Evolutionary conservation across 805 yeast genomes (phyloP), one percentile per base, ranked within the genome.

Genomic region (Suhomyces kilbournensis): DNA sequence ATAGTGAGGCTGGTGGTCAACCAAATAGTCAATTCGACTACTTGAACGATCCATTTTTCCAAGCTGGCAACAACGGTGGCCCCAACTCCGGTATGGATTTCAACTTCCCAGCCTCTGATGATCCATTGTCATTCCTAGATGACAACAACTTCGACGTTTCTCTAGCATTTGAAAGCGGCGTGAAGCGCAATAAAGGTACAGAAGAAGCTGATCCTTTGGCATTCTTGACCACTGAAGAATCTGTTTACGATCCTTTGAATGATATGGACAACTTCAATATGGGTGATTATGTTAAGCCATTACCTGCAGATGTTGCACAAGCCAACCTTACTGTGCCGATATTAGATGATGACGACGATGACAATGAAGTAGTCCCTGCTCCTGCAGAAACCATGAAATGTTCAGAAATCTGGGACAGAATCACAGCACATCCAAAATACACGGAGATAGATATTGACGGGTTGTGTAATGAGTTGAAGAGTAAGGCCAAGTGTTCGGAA

Each of bases 391-490:
- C 80, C 12, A 66, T 83, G 57, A 83, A 83, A 63, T 94, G 99
- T 69, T 82, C 96, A 0, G 97, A 91, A 60, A 86, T 93, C 14
- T 94, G 99, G 99, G 98, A 93, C 69, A 81, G 98, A 64, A 87
- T 94, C 38, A 88, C 97, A 1, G 71, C 94, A 20, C 98, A 94
- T 76, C 98, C 99, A 32, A 83, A 87, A 65, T 94, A 92, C 69
- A 84, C 94, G 4, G 97, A 92, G 54, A 77, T 94, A 49, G 99
- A 94, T 68, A 92, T 94, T 58, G 97, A 93, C 65, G 96, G 97
- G 2, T 79, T 94, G 66, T 94, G 99, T 78, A 66, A 74, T 44
- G 99, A 94, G 72, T 78, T 94, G 65, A 88, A 93, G 70, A 71
- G 85, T 38, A 94, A 93, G 78, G 99, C 98, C 9, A 91, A 90